Conservation (phyloP, 768 basidiomycete genomes). For the Serpula lacrymans region DNA sequence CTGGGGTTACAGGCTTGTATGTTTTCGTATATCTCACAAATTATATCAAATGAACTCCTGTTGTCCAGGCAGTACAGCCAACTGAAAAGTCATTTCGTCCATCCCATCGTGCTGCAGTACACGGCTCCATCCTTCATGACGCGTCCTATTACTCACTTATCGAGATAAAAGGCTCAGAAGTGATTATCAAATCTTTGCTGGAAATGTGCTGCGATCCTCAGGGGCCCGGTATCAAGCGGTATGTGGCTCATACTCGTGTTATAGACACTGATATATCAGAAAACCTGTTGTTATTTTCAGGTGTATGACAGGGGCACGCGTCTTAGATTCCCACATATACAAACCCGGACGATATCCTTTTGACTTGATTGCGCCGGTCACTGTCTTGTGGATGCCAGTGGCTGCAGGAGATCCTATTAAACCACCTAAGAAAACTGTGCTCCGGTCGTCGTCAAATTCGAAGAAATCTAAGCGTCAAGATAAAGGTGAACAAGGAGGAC, state of each 20-base stretch:
- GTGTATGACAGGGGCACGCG: conserved; percentile 61
- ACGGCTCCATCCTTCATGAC: conserved; percentile 86
- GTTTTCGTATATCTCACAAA: conserved; percentile 12
- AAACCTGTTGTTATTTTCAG: conserved; percentile 31
- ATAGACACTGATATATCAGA: neutral
- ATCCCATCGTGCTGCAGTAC: conserved; percentile 83
- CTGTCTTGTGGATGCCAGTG: conserved; percentile 69
- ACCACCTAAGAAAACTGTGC: conserved; percentile 5
- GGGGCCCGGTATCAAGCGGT: conserved; percentile 65
- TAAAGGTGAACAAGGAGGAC: conserved; percentile 30
- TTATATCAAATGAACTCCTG: neutral
- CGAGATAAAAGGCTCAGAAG: conserved; percentile 66
- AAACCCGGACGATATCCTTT: conserved; percentile 61
- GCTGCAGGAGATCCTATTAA: neutral
- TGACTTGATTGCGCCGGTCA: conserved; percentile 64
- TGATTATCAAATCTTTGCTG: conserved; percentile 48
- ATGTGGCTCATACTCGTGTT: conserved; percentile 5
- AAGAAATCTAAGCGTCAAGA: conserved; percentile 24
- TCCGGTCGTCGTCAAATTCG: conserved; percentile 13
- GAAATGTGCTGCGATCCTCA: conserved; percentile 63
- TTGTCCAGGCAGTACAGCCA: conserved; percentile 68
- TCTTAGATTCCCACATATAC: conserved; percentile 67
- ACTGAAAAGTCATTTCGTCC: conserved; percentile 92
- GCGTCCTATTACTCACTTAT: conserved; percentile 80
- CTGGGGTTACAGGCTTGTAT: conserved; percentile 88